phyloP scores from a whole-genome alignment of 306 rosid species.

The Lotus japonicus region DNA sequence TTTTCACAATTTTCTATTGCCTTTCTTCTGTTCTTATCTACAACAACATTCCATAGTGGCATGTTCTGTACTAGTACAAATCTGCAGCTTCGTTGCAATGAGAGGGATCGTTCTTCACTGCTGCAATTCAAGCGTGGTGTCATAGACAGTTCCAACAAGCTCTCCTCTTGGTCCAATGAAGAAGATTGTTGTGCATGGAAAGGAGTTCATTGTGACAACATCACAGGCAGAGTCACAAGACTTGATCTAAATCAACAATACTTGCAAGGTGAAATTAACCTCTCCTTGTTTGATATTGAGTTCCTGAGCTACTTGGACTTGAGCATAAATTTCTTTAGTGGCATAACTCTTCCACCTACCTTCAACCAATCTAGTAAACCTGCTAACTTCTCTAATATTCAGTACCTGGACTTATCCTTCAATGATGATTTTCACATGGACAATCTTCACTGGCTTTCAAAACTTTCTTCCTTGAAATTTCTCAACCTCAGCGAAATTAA shows the following conservation, averaged over 20 bases:
- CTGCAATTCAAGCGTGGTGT: constrained; percentile 1
- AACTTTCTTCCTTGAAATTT: constrained; percentile 19
- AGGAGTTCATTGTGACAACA: no score
- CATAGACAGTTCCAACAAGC: neutral
- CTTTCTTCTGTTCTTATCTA: neutral
- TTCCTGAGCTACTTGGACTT: constrained; percentile 22
- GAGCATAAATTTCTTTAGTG: constrained; percentile 7
- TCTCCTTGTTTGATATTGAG: constrained; percentile 6
- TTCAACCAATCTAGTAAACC: no score
- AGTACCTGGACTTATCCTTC: neutral
- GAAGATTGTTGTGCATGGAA: constrained; percentile 11
- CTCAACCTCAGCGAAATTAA: constrained; percentile 1
- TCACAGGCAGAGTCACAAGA: constrained; percentile 14
- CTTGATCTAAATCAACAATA: neutral
- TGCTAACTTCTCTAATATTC: neutral
- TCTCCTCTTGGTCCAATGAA: constrained; percentile 14
- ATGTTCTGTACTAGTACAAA: neutral
- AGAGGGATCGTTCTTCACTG: neutral
- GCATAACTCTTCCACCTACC: neutral
- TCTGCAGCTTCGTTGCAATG: neutral
- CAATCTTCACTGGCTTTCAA: constrained; percentile 16
- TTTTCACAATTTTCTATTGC: neutral
- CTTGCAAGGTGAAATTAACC: constrained; percentile 22
- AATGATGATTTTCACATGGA: constrained; percentile 4
- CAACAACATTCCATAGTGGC: neutral